A percentile compares a stretch with the other conserved stretches of the same genome.
Conservation (phyloP, 768 basidiomycete species). For the Rhodosporidiobolus sp. region DNA sequence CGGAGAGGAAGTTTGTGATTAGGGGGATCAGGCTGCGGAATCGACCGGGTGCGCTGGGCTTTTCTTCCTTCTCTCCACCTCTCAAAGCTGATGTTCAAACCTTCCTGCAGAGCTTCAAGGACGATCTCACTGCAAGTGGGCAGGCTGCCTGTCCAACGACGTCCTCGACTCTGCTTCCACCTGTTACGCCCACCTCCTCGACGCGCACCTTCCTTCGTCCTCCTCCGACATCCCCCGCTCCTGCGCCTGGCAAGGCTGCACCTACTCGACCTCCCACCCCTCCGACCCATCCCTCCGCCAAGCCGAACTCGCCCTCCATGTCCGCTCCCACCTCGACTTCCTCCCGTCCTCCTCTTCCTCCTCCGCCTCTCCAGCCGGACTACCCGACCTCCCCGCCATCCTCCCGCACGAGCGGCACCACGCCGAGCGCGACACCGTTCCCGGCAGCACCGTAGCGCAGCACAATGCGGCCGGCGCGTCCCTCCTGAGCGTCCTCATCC, state of each 20-base stretch:
- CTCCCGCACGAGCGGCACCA: slow-evolving; percentile 29
- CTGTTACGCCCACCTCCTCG: slow-evolving; percentile 25
- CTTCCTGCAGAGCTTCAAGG: neutral
- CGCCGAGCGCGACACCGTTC: slow-evolving; percentile 28
- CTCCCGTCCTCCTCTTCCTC: neutral
- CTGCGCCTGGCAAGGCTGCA: slow-evolving; percentile 15
- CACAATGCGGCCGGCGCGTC: neutral
- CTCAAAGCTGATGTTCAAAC: neutral
- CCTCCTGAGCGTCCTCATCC: slow-evolving; percentile 31
- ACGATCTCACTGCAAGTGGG: slow-evolving; percentile 17
- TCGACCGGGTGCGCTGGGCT: slow-evolving; percentile 1
- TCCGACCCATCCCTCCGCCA: slow-evolving; percentile 7
- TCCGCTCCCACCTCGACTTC: slow-evolving; percentile 26
- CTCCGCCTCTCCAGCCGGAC: neutral
- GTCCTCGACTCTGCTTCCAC: neutral
- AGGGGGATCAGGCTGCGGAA: slow-evolving; percentile 71
- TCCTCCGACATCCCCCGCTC: neutral
- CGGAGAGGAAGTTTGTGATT: slow-evolving; percentile 71
- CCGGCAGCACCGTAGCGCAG: too few species aligned
- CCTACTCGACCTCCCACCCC: neutral
- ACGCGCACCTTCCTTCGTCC: slow-evolving; percentile 17
- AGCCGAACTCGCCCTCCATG: slow-evolving; percentile 27
- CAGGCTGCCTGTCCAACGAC: neutral
- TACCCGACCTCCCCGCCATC: neutral
- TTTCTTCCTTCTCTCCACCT: neutral